phyloP scores from a whole-genome alignment of 2,329 filamentous ascomycete species.

The Ceratocystis variospora region DNA sequence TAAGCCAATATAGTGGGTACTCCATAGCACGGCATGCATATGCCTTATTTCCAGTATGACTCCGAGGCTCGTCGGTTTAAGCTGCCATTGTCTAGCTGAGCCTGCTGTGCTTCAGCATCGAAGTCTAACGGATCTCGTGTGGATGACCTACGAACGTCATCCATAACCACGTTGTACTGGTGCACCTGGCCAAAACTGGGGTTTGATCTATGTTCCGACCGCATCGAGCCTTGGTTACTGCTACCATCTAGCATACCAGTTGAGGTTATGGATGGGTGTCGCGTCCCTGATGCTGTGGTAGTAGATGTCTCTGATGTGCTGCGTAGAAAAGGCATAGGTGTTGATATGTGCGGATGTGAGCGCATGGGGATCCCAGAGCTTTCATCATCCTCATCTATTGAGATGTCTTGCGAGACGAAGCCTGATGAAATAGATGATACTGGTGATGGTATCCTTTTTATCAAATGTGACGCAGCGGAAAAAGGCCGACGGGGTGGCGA shows the following conservation, averaged over 20 bases:
- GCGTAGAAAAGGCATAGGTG: slow-evolving; percentile 41
- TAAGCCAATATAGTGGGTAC: background rate
- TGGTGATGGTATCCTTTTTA: background rate
- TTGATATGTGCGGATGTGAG: slow-evolving; percentile 27
- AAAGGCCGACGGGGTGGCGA: slow-evolving; percentile 11
- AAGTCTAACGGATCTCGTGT: slow-evolving; percentile 4
- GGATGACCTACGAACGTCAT: slow-evolving; percentile 10
- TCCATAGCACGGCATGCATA: background rate
- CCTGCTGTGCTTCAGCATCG: slow-evolving; percentile 15
- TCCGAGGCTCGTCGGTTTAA: slow-evolving; percentile 4
- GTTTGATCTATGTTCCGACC: slow-evolving; percentile 32
- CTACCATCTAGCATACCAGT: slow-evolving; percentile 34
- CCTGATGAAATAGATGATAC: slow-evolving; percentile 3
- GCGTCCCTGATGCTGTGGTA: slow-evolving; percentile 34
- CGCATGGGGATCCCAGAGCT: slow-evolving; percentile 21
- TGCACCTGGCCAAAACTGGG: slow-evolving; percentile 44
- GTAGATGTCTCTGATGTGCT: slow-evolving; percentile 23
- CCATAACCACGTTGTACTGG: slow-evolving; percentile 37
- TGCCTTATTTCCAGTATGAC: slow-evolving; percentile 1
- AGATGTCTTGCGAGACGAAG: slow-evolving; percentile 10
- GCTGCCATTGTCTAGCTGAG: slow-evolving; percentile 7
- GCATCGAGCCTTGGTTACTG: slow-evolving; percentile 30
- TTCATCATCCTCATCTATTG: slow-evolving; percentile 14
- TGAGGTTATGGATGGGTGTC: slow-evolving; percentile 39
- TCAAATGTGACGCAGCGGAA: slow-evolving; percentile 4